Percentiles rank a stretch among this genome's conserved stretches.
phyloP scores from a whole-genome alignment of 768 basidiomycete genomes.

The Zangia roseola region DNA sequence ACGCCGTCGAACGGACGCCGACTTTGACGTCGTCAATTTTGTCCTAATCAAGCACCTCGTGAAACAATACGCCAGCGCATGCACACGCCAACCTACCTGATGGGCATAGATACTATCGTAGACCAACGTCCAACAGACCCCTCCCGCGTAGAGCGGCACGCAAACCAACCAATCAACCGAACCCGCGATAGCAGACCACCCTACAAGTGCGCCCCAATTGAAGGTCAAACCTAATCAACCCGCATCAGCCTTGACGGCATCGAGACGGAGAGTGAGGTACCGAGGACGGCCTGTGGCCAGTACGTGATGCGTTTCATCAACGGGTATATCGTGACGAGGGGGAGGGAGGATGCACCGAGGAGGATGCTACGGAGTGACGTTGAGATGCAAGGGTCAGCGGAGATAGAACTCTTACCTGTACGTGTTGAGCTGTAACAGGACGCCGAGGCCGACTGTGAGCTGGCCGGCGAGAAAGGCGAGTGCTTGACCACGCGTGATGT shows the following conservation, averaged over 20 bases:
- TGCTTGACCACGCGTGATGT: slow-evolving; percentile 74
- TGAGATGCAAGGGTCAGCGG: too few relatives aligned
- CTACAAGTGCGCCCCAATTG: slow-evolving; percentile 96
- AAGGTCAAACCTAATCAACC: slow-evolving; percentile 74
- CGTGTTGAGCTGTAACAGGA: slow-evolving; percentile 89
- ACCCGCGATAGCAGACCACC: slow-evolving; percentile 93
- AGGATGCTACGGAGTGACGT: slow-evolving; percentile 57
- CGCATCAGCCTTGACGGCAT: background rate
- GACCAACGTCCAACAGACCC: slow-evolving; percentile 90
- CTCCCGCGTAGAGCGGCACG: slow-evolving; percentile 86
- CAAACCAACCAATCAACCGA: slow-evolving; percentile 78
- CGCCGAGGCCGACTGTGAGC: slow-evolving; percentile 76
- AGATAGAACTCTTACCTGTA: too few relatives aligned
- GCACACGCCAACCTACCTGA: slow-evolving; percentile 55
- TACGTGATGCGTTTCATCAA: slow-evolving; percentile 96
- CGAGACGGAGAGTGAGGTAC: slow-evolving; percentile 39
- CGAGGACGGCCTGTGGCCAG: slow-evolving; percentile 96
- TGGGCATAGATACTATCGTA: slow-evolving; percentile 99
- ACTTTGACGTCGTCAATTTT: slow-evolving; percentile 85
- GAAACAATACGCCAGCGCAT: background rate
- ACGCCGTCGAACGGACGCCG: slow-evolving; percentile 91
- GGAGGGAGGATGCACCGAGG: slow-evolving; percentile 88
- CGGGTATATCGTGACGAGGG: slow-evolving; percentile 86
- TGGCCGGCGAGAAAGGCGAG: slow-evolving; percentile 80
- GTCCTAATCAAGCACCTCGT: slow-evolving; percentile 51